A percentile compares a stretch with the other conserved stretches of the same genome.
Conservation (phyloP, 306 rosid genomes). For the Pachyrhizus erosus region DNA sequence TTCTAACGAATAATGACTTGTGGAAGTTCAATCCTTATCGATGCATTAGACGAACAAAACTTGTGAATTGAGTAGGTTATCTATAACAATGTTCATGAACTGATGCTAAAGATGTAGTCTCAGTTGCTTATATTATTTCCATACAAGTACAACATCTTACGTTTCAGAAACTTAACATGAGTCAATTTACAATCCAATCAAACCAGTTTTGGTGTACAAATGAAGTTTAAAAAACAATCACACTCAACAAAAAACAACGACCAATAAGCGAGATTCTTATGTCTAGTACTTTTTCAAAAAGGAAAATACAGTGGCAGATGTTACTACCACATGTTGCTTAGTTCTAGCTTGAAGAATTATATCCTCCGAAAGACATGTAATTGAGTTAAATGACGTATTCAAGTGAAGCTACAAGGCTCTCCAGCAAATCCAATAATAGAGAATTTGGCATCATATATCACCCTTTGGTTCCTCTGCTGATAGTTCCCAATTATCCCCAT, state of each 20-base stretch:
- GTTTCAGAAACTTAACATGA: neutral
- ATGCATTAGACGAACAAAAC: neutral
- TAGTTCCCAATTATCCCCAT: slow-evolving; percentile 5
- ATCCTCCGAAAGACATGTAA: no score
- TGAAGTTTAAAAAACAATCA: no score
- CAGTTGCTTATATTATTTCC: neutral
- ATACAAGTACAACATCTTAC: neutral
- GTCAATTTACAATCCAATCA: neutral
- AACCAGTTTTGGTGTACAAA: no score
- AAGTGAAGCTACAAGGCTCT: slow-evolving; percentile 4
- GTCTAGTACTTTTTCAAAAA: no score
- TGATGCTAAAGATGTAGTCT: neutral
- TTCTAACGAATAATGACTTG: no score
- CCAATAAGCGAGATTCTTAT: no score
- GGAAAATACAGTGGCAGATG: no score
- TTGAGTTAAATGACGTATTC: no score
- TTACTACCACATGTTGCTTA: no score
- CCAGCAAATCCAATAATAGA: neutral
- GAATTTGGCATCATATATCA: neutral
- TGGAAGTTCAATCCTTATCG: no score
- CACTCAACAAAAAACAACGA: no score
- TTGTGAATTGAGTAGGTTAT: neutral
- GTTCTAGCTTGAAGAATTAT: no score
- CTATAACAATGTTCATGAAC: neutral
- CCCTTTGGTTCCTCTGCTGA: slow-evolving; percentile 15